Evolutionary conservation across 2,329 filamentous ascomycete species (phyloP).

Genomic region (Passalora sequoiae): DNA sequence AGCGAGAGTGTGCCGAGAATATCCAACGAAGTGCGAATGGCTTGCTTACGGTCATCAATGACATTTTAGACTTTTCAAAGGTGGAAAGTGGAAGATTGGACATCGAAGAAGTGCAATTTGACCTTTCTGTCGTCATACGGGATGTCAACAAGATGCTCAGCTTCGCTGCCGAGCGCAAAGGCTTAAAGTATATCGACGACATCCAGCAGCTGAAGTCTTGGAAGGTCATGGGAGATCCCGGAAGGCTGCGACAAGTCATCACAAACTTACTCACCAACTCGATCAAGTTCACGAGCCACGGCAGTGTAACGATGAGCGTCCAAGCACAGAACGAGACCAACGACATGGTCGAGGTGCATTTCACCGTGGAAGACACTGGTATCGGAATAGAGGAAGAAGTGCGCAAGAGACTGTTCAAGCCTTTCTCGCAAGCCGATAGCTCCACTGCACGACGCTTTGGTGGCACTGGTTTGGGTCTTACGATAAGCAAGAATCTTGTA

Average conservation of each 20-base stretch:
- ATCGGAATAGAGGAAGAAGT: conserved; percentile 79
- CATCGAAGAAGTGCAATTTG: conserved; percentile 76
- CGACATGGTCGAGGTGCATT: conserved; percentile 63
- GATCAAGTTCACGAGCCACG: conserved; percentile 68
- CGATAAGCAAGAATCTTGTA: conserved; percentile 75
- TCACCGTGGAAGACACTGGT: conserved; percentile 70
- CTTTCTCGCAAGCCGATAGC: conserved; percentile 76
- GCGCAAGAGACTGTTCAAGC: conserved; percentile 66
- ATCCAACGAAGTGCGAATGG: conserved; percentile 76
- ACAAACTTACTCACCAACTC: conserved; percentile 73
- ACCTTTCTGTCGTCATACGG: conserved; percentile 64
- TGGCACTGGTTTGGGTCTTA: conserved; percentile 70
- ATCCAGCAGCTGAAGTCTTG: conserved; percentile 58
- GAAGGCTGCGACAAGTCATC: conserved; percentile 75
- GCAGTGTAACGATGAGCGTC: conserved; percentile 63
- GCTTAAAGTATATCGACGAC: conserved; percentile 65
- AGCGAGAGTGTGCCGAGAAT: conserved; percentile 69
- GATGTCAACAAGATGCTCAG: conserved; percentile 84
- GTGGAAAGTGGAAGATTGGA: conserved; percentile 67
- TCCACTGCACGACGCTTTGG: conserved; percentile 75
- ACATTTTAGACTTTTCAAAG: conserved; percentile 88
- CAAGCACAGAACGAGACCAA: conserved; percentile 58
- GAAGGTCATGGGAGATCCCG: conserved; percentile 80
- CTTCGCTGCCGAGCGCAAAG: conserved; percentile 76
- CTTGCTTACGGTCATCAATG: conserved; percentile 80